Evolutionary conservation across 2,329 filamentous ascomycete species (phyloP).

Genomic region (Colletotrichum scovillei): DNA sequence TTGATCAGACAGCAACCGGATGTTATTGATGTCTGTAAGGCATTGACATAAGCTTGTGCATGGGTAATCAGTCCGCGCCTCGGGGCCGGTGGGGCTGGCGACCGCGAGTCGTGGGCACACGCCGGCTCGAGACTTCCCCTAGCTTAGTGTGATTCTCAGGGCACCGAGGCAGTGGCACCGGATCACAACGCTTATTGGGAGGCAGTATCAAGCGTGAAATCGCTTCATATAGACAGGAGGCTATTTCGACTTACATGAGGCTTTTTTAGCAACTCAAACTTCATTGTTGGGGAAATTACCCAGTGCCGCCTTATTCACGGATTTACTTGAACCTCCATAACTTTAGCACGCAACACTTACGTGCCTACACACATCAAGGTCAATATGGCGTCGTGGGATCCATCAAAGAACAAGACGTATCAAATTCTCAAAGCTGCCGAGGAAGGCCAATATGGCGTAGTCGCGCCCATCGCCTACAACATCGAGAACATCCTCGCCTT

Average conservation of each 20-base stretch:
- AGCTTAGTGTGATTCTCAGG: neutral
- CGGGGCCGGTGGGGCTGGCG: constrained; percentile 16
- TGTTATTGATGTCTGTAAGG: neutral
- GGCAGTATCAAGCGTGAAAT: no score
- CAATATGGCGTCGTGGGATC: constrained; percentile 38
- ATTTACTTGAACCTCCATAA: no score
- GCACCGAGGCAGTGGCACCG: no score
- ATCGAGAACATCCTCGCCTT: no score
- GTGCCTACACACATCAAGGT: neutral
- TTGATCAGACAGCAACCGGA: neutral
- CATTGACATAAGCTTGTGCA: neutral
- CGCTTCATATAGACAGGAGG: no score
- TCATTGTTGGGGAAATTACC: no score
- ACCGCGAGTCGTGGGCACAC: constrained; percentile 16
- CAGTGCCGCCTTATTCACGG: no score
- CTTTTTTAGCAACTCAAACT: no score
- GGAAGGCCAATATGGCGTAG: constrained; percentile 65
- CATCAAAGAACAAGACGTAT: constrained; percentile 40
- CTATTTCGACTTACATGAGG: no score
- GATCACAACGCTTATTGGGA: no score
- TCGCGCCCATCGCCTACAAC: constrained; percentile 55
- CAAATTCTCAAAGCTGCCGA: constrained; percentile 65
- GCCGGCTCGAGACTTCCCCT: neutral
- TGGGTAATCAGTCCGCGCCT: constrained; percentile 16
- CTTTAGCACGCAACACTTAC: no score